Evolutionary conservation across 176 grass and related monocot species (phyloP).

Genomic region (Otatea glauca): DNA sequence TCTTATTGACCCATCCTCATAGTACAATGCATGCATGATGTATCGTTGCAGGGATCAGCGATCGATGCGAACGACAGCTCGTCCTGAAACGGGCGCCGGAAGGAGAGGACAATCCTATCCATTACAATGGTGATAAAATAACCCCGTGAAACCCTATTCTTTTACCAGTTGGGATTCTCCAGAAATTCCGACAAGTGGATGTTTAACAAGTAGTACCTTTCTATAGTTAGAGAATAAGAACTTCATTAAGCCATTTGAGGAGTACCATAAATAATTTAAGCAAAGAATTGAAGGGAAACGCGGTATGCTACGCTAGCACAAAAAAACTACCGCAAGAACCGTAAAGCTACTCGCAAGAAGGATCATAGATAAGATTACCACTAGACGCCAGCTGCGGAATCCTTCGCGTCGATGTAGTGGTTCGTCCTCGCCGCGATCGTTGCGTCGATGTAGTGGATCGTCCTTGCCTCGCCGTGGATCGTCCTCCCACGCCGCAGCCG

Average conservation of each 20-base stretch:
- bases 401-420: too few relatives aligned
- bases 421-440: too few relatives aligned
- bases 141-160: not conserved
- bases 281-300: too few relatives aligned
- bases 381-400: too few relatives aligned
- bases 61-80: constrained; percentile 27
- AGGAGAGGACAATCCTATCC: constrained; percentile 22
- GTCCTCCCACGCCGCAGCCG: too few relatives aligned
- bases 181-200: not conserved
- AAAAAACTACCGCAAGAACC: too few relatives aligned
- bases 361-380: too few relatives aligned
- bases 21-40: not conserved
- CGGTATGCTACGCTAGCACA: too few relatives aligned
- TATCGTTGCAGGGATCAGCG: not conserved
- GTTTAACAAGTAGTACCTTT: not conserved
- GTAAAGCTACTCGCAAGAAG: too few relatives aligned
- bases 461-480: too few relatives aligned
- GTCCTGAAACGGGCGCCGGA: constrained; percentile 20
- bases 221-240: not conserved
- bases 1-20: not conserved
- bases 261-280: not conserved
- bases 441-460: too few relatives aligned
- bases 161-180: not conserved
- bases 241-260: not conserved
- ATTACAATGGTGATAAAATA: constrained; percentile 15